Evolutionary conservation across 2,329 filamentous ascomycete genomes (phyloP), one percentile per base, ranked within the genome.

Genomic region (Dactylellina haptotyla): DNA sequence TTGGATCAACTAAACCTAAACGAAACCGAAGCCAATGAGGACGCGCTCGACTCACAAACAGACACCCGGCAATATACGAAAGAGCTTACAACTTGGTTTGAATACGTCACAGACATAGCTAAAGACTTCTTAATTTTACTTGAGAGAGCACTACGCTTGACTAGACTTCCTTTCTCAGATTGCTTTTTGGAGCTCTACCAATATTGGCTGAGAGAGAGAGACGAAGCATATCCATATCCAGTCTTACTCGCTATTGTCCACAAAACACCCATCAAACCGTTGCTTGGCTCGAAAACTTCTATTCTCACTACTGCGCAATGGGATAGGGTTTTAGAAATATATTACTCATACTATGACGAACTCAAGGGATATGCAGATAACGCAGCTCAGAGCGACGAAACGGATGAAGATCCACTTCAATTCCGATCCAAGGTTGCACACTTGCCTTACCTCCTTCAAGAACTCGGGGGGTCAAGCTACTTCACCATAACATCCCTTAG

Each of bases 261-360:
- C 0, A 57, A 50, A 10, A 25, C 0, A 2, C 65, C 65, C 3
- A 20, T 71, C 2, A 20, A 20, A 1, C 39, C 58, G 1, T 39
- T 62, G 8, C 12, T 59, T 0, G 54, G 54, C 12, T 26, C 25
- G 14, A 32, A 6, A 32, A 30, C 45, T 14, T 10, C 46, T 2
- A 41, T 71, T 6, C 39, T 71, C 14, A 71, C 57, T 1, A 2
- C 1, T 0, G 57, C 34, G 5, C 57, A 71, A 58, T 71, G 65
- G 65, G 48, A 43, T 4, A 1, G 20, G 18, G 51, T 71, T 14
- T 25, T 56, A 10, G 0, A 16, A 5, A 10, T 71, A 6, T 16
- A 51, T 25, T 4, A 28, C 18, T 2, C 1, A 3, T 39, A 56
- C 20, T 56, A 56, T 9, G 51, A 56, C 4, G 51, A 56, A 56